phyloP scores from a whole-genome alignment of 1,284 basidiomycete species.

The Cryptococcus sp. region DNA sequence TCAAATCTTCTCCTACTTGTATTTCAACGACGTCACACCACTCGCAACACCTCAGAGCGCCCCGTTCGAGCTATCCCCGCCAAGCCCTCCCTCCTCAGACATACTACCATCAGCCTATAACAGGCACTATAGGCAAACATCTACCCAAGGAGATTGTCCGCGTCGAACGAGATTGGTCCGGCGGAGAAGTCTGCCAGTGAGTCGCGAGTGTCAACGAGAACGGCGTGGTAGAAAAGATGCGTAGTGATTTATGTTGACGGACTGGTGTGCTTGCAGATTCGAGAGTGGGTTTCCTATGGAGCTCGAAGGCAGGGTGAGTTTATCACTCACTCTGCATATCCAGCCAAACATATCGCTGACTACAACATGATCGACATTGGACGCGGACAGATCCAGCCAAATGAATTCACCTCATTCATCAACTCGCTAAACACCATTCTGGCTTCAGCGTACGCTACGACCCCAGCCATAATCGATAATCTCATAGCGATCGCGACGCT shows the following conservation, averaged over 20 bases:
- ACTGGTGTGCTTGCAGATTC: constrained; percentile 36
- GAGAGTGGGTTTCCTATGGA: constrained; percentile 54
- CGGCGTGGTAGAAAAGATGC: background rate
- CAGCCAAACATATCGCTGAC: background rate
- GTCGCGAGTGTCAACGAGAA: constrained; percentile 13
- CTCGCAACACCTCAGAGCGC: background rate
- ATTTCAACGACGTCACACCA: no score
- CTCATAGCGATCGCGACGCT: constrained; percentile 52
- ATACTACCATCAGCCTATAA: constrained; percentile 18
- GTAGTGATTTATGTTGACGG: background rate
- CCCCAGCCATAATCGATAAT: constrained; percentile 52
- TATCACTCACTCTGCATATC: background rate
- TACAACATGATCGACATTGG: no score
- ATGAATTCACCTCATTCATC: constrained; percentile 47
- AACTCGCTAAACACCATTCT: constrained; percentile 51
- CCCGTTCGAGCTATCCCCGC: constrained; percentile 19
- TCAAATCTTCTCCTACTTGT: no score
- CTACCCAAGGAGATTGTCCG: constrained; percentile 53
- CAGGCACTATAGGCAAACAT: constrained; percentile 40
- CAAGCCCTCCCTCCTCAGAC: constrained; percentile 15
- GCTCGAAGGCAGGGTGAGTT: constrained; percentile 53
- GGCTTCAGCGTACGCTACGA: constrained; percentile 51
- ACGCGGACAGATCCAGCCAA: constrained; percentile 45
- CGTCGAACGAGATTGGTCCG: constrained; percentile 55
- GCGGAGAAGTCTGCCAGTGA: constrained; percentile 53